Base-by-base conservation (phyloP, 78 protist genomes). In the Dictyostelium brefeldianum region DNA sequence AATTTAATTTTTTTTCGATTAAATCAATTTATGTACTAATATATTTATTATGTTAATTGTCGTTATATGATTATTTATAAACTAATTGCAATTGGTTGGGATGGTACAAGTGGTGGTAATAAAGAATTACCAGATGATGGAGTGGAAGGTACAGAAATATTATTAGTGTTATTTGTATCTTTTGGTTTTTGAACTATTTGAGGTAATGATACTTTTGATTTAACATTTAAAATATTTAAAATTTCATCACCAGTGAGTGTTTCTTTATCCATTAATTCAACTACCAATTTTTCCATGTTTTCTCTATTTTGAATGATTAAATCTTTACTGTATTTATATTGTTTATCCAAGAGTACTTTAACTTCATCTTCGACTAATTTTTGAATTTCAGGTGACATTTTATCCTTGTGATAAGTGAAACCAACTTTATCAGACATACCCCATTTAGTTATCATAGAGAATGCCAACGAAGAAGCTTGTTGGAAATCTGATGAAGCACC, bases 341-440 rank as follows among this genome's bases (percentile, higher is more conserved):
- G 87, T 77, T 94, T 82, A 31, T 82, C 93, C 5, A 92, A 81
- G 15, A 97, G 57, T 27, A 7, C 36, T 69, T 59, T 84, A 59
- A 94, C 81, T 77, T 96, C 98, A 9, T 41, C 47, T 17, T 96
- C 98, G 50, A 96, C 90, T n/a, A 70, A 15, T 53, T 73, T 83
- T 15, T 71, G 65, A 20, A 65, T 27, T 11, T 43, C 77, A 53
- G 89, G 90, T 53, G 96, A 96, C 77, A 91, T 95, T 51, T 80
- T 91, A 22, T 91, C 83, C 22, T 53, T 41, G 29, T 89, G 82
- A 15, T 65, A 67, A 1, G 77, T 81, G 59, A 56, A 84, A 15
- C 97, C 97, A 1, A 96, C 46, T 90, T 89, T 83, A 12, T 89
- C 95, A 10, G 92, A 82, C 96, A 97, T 92, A n/a, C 98, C 99